These are phyloP conservation scores for Penicillium sp. DNA, from an alignment of 2,329 filamentous ascomycete species.

Conservation along the genomic window DNA sequence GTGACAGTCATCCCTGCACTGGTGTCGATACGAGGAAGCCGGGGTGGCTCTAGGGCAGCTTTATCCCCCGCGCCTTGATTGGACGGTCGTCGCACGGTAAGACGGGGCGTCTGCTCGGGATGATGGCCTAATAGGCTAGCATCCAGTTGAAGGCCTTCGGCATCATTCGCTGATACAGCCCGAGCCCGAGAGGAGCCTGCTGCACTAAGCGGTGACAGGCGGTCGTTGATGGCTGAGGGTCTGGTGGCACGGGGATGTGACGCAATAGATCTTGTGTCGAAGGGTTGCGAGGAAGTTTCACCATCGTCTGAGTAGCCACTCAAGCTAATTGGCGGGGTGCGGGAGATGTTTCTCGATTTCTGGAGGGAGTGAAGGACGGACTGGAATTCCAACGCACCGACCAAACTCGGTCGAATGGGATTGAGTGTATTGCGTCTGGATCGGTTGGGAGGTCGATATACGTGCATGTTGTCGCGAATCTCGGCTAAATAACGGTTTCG, in stretches of 20 bases:
- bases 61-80: slow-evolving; percentile 18
- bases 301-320: slow-evolving; percentile 68
- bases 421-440: slow-evolving; percentile 68
- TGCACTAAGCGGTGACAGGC: slow-evolving; percentile 26
- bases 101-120: slow-evolving; percentile 27
- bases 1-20: slow-evolving; percentile 31
- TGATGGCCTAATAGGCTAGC: slow-evolving; percentile 31
- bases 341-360: slow-evolving; percentile 71
- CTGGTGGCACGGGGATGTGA: slow-evolving; percentile 45
- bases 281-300: slow-evolving; percentile 46
- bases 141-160: slow-evolving; percentile 48
- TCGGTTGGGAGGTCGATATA: slow-evolving; percentile 66
- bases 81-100: slow-evolving; percentile 44
- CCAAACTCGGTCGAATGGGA: slow-evolving; percentile 85
- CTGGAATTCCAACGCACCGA: slow-evolving; percentile 90
- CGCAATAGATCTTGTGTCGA: slow-evolving; percentile 47
- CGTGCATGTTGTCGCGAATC: slow-evolving; percentile 87
- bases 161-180: slow-evolving; percentile 61
- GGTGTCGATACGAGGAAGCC: slow-evolving; percentile 23
- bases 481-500: slow-evolving; percentile 68
- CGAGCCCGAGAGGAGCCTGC: slow-evolving; percentile 39
- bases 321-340: slow-evolving; percentile 62
- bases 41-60: slow-evolving; percentile 14
- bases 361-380: slow-evolving; percentile 85
- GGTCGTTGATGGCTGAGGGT: slow-evolving; percentile 20